Base-by-base conservation (phyloP, 257 asterid genomes). In the Capsicum rhomboideum region DNA sequence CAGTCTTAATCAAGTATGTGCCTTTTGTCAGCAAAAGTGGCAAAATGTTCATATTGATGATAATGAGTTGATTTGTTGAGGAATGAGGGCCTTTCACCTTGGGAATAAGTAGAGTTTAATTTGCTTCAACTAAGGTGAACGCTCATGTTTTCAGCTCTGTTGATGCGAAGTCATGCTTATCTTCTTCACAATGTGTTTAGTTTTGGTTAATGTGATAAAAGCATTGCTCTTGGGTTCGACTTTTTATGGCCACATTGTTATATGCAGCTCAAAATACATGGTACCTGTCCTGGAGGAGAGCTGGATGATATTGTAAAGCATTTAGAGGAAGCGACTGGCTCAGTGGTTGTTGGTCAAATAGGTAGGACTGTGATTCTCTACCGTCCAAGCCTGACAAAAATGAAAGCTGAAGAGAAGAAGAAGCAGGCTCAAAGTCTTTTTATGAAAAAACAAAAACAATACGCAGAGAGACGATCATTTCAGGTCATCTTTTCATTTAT, bases 321-420 rank as follows among this genome's bases (percentile, higher is more conserved):
- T n/a, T 74, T 96, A 80, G 97, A 91, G 89, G 90, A 83, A 80
- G 86, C 88, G 55, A 96, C 98, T 17, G 97, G 98, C 4, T 93
- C 98, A 0, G 92, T 91, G 13, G 91, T 83, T 2, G 95, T 95
- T 61, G 88, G 97, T 59, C 92, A 87, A 88, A 95, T 96, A 64
- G 99, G 98, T 49, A 88, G 98, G 88, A 95, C 99, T 6, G 97
- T 94, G 89, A 96, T 94, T 58, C 96, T 95, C 61, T 96, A 96
- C 88, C 79, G 98, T 90, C 99, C 99, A 34, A 96, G 98, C 88
- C 58, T 89, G 28, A 88, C 96, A 82, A 94, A 96, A 90, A 85
- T 92, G 82, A 91, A 93, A 90, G 95, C 92, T 18, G 97, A 92
- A 87, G 97, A 93, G 95, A 94, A 93, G 85, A 95, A 85, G 89